A percentile compares a stretch with the other conserved stretches of the same genome.
Conservation (phyloP, 2,329 filamentous ascomycete species). For the Hymenoscyphus occultus region DNA sequence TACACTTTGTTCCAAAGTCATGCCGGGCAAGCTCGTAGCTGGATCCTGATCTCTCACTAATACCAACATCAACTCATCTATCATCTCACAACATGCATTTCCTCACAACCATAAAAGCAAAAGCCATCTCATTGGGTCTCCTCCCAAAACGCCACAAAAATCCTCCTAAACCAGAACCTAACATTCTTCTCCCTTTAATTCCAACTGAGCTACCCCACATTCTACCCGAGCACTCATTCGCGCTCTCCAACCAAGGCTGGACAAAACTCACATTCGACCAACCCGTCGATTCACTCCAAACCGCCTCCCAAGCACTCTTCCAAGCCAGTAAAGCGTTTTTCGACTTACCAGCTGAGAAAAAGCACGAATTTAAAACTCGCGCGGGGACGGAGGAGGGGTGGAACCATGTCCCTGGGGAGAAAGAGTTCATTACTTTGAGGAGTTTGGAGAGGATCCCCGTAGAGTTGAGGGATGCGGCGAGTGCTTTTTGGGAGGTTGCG, state of each 20-base stretch:
- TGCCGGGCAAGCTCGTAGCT: neutral
- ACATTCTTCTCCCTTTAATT: conserved; percentile 14
- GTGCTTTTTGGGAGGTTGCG: conserved; percentile 24
- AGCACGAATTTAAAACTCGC: conserved; percentile 23
- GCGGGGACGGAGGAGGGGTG: conserved; percentile 30
- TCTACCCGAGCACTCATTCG: conserved; percentile 20
- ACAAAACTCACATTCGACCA: conserved; percentile 22
- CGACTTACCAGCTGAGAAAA: conserved; percentile 24
- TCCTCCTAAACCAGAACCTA: neutral
- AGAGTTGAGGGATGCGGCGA: conserved; percentile 22
- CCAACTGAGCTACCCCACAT: conserved; percentile 22
- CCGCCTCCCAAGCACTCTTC: conserved; percentile 23
- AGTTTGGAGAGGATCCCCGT: conserved; percentile 21
- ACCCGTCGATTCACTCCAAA: conserved; percentile 20
- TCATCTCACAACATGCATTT: neutral
- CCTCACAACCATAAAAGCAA: conserved; percentile 8
- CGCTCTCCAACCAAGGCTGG: conserved; percentile 29
- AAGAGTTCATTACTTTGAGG: conserved; percentile 31
- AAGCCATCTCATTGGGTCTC: neutral
- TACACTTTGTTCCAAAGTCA: neutral
- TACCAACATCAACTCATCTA: neutral
- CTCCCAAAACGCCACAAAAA: neutral
- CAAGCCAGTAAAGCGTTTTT: conserved; percentile 28
- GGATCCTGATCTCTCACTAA: neutral
- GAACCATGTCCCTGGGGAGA: conserved; percentile 30